Conservation (phyloP, 805 yeast genomes). For the Candida ovalis region DNA sequence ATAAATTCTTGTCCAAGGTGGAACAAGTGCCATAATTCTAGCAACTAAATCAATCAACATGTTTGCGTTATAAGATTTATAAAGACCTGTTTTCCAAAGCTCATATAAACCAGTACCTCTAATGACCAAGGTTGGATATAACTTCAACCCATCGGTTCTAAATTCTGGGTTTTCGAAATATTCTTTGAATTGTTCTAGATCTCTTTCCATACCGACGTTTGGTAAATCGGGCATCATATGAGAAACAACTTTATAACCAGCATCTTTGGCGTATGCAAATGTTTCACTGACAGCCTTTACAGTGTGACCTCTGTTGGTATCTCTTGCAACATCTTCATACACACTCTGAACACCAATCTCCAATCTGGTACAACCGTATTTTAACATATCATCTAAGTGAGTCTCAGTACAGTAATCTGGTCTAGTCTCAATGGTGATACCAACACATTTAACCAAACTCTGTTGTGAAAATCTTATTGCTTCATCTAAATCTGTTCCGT, state of each 20-base stretch:
- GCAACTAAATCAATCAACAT: conserved; percentile 94
- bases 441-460: conserved; percentile 94
- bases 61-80: conserved; percentile 91
- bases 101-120: conserved; percentile 97
- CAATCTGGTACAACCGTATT: conserved; percentile 93
- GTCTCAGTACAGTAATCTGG: conserved; percentile 98
- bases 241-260: conserved; percentile 95
- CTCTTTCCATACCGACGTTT: conserved; percentile 98
- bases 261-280: conserved; percentile 93
- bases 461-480: conserved; percentile 90
- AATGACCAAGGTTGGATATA: conserved; percentile 94
- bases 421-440: conserved; percentile 96
- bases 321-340: conserved; percentile 97
- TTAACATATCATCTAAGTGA: conserved; percentile 91
- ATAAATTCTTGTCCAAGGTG: conserved; percentile 99
- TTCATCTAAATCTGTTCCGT: conserved; percentile 83
- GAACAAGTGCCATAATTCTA: conserved; percentile 90
- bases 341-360: conserved; percentile 97
- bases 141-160: conserved; percentile 93
- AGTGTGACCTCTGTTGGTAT: conserved; percentile 96
- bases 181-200: conserved; percentile 90
- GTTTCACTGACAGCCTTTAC: conserved; percentile 95
- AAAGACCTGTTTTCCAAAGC: conserved; percentile 93
- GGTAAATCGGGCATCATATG: conserved; percentile 99
- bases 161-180: conserved; percentile 96